These are phyloP conservation scores for Lactarius akahatsu DNA, from an alignment of 768 basidiomycete species.

Conservation along the genomic window DNA sequence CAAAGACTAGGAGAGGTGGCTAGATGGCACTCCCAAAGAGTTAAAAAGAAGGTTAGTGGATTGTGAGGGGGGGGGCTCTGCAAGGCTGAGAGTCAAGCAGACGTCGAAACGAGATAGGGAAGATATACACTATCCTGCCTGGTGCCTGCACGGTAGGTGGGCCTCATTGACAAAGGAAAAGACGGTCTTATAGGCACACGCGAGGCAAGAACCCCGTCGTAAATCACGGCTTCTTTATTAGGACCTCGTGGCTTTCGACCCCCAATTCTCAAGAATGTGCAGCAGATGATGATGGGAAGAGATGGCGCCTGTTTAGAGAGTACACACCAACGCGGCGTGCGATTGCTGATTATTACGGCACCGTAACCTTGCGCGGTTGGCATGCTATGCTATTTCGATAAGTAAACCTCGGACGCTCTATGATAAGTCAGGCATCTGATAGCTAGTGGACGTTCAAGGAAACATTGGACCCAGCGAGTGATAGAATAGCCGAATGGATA, in stretches of 20 bases:
- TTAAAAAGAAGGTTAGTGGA: background rate
- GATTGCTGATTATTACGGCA: constrained; percentile 18
- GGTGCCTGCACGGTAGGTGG: constrained; percentile 22
- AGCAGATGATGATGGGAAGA: constrained; percentile 20
- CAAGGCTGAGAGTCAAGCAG: constrained; percentile 21
- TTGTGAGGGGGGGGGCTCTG: constrained; percentile 19
- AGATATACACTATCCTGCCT: constrained; percentile 18
- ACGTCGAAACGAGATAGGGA: constrained; percentile 15
- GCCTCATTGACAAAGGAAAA: constrained; percentile 20
- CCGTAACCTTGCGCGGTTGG: constrained; percentile 4
- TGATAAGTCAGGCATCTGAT: background rate
- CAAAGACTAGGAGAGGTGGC: background rate
- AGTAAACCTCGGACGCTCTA: constrained; percentile 7
- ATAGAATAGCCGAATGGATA: background rate
- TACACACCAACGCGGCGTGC: constrained; percentile 16
- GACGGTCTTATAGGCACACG: constrained; percentile 22
- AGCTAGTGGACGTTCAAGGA: background rate
- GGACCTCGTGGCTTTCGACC: constrained; percentile 23
- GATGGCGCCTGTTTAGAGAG: constrained; percentile 11
- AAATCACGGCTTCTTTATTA: constrained; percentile 26
- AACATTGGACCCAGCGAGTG: constrained; percentile 1
- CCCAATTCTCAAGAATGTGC: constrained; percentile 19
- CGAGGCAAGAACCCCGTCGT: constrained; percentile 19
- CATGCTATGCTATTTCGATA: background rate
- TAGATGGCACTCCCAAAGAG: background rate